These are phyloP conservation scores for Beta macrorhiza DNA, from an alignment of 179 eudicot species.

Conservation along the genomic window DNA sequence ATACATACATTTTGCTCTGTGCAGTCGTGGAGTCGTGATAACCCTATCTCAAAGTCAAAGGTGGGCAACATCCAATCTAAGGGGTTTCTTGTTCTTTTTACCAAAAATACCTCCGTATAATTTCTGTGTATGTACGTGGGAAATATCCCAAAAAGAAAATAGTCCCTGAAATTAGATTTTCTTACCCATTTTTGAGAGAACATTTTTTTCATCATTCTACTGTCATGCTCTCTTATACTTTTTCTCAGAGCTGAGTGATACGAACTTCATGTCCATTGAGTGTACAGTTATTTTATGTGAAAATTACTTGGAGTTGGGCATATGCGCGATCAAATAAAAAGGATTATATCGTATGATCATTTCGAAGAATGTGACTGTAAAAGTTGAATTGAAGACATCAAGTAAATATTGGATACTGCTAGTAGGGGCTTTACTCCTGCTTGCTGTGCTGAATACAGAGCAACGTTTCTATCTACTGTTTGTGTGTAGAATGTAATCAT, in stretches of 20 bases:
- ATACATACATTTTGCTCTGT: constrained; percentile 1
- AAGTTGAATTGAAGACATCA: too few species aligned
- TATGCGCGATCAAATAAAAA: neutral
- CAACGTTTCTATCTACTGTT: too few species aligned
- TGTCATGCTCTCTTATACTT: neutral
- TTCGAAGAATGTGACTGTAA: neutral
- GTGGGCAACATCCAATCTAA: neutral
- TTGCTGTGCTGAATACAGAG: too few species aligned
- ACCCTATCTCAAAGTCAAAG: neutral
- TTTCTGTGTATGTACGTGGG: neutral
- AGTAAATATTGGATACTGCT: too few species aligned
- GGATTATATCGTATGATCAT: neutral
- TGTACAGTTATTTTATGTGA: neutral
- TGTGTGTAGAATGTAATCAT: neutral
- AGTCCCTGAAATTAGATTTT: neutral
- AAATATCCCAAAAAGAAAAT: neutral
- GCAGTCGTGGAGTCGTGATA: neutral
- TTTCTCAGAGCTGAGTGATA: neutral
- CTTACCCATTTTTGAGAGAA: neutral
- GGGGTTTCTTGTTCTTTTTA: neutral
- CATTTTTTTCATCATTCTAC: too few species aligned
- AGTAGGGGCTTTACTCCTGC: too few species aligned
- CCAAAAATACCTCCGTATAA: neutral
- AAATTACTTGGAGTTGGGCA: neutral
- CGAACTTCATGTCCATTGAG: constrained; percentile 6